Conservation (phyloP, 2,329 filamentous ascomycete genomes). For the Fusarium sambucinum region DNA sequence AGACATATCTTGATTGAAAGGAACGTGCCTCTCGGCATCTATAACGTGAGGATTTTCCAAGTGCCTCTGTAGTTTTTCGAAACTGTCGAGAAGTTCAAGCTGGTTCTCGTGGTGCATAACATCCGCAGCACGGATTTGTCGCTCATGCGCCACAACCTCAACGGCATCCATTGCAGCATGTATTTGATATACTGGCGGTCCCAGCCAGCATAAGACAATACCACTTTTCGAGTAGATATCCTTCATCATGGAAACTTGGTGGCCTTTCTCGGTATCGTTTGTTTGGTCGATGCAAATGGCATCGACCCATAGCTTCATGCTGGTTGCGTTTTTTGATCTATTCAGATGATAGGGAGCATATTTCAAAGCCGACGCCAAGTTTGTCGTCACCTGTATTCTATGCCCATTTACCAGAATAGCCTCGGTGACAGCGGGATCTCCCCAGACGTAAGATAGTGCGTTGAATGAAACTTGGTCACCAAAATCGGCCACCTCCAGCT, state of each 20-base stretch:
- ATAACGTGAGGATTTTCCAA: background rate
- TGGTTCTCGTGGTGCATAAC: background rate
- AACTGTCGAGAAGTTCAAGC: background rate
- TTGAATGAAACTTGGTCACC: background rate
- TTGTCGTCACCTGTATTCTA: background rate
- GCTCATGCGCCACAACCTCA: background rate
- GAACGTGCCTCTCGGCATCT: no score
- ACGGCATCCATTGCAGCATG: background rate
- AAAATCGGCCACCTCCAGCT: background rate
- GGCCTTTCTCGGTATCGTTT: background rate
- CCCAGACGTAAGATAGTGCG: slow-evolving; percentile 21
- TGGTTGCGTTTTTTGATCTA: background rate
- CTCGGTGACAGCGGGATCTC: background rate
- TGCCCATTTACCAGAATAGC: background rate
- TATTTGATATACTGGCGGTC: background rate
- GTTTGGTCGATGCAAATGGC: slow-evolving; percentile 9
- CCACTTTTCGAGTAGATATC: slow-evolving; percentile 8
- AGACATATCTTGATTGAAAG: no score
- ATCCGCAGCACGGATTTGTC: background rate
- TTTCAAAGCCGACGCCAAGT: background rate
- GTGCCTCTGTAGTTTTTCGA: background rate
- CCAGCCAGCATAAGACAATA: slow-evolving; percentile 12
- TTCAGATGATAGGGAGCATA: background rate
- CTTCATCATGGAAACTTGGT: slow-evolving; percentile 10
- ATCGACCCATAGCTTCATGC: background rate